Percentiles rank a stretch among this genome's conserved stretches.
phyloP scores from a whole-genome alignment of 208 protist genomes.

The Wallacemonas rigidus region DNA sequence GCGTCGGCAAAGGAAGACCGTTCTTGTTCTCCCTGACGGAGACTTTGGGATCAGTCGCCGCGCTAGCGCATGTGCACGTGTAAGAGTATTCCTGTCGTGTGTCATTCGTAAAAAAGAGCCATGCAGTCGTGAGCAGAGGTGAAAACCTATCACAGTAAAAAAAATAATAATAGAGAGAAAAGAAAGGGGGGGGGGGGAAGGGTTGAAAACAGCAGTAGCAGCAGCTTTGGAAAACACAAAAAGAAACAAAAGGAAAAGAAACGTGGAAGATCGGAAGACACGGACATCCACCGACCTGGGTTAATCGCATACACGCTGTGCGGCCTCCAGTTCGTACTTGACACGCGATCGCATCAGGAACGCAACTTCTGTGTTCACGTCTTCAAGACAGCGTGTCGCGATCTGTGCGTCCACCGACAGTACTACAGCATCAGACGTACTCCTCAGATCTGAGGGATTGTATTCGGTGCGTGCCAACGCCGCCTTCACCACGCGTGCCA shows the following conservation, averaged over 20 bases:
- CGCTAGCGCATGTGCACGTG: no score
- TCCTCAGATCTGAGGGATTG: not conserved
- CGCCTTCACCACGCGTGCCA: slow-evolving; percentile 19
- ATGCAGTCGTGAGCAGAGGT: no score
- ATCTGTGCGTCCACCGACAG: slow-evolving; percentile 1
- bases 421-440: not conserved
- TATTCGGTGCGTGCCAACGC: not conserved
- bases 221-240: slow-evolving; percentile 6
- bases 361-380: slow-evolving; percentile 40
- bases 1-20: no score
- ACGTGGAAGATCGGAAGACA: not conserved
- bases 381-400: slow-evolving; percentile 19
- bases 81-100: no score
- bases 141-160: no score
- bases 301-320: slow-evolving; percentile 15
- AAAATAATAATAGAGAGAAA: no score
- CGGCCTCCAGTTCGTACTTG: slow-evolving; percentile 76
- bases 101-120: no score
- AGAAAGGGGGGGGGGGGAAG: no score
- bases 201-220: no score
- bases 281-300: not conserved
- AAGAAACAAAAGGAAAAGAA: slow-evolving; percentile 11
- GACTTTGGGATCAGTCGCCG: no score
- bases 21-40: no score
- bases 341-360: slow-evolving; percentile 57